Base-by-base conservation (phyloP, 2,329 filamentous ascomycete genomes). In the Dactylellina haptotyla region DNA sequence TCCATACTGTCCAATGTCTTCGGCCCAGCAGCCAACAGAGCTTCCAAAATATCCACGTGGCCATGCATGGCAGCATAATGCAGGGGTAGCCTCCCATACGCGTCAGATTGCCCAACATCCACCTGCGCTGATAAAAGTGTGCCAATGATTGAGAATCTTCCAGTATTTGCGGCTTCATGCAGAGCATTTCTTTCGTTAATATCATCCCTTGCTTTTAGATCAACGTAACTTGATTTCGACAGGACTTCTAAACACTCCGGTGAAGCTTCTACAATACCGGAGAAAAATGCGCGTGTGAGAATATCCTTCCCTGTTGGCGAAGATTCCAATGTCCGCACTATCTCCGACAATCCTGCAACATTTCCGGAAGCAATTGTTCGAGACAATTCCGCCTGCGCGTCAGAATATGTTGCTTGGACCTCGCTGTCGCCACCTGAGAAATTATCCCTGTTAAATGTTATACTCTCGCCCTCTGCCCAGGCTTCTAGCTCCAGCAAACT, bases 31-130 rank as follows among this genome's bases (percentile, higher is more conserved):
- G 85, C 83, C 56, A 97, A 83, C 18, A 97, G 84, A 45, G 87
- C 85, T 76, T 91, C 86, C 26, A 96, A 87, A 88, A 96, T 93
- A 62, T 91, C 90, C 18, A 96, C 85, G 48, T 91, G 87, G 3
- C 95, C 95, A 82, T 97, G 92, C 86, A 98, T 93, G 80, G 92
- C 96, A 12, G 95, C 93, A 82, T 99, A 99, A 79, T 99, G 95
- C 34, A 99, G 83, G 25, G 95, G 93, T 72, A 97, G 91, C 53
- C 95, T 87, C 6, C 95, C 95, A 80, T 99, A 99, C 4, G 97
- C 93, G 82, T 99, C 95, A 1, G 90, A 90, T 57, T 91, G 86
- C 65, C 88, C 88, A 23, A 93, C 88, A 75, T 93, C 88, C 32
- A 97, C 92, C 3, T 87, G 88, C 48, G 86, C 88, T 1, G 86